Base-by-base conservation (phyloP, 441 rosid genomes). In the Populus tomentosa region DNA sequence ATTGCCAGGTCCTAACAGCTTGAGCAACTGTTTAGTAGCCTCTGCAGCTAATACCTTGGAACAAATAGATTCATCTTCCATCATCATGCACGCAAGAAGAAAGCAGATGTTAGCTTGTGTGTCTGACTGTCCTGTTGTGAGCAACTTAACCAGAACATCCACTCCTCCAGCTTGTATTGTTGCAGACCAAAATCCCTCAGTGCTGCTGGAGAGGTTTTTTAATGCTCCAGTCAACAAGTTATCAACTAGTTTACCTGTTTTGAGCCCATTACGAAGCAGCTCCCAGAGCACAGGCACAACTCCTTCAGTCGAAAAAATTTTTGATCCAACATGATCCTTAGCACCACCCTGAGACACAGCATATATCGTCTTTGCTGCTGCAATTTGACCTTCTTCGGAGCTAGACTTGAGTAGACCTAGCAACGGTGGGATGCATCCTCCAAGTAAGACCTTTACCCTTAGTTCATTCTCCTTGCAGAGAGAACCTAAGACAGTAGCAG, bases 341-440 rank as follows among this genome's bases (percentile, higher is more conserved):
- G 91, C 90, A 71, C 99, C 99, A 73, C 91, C 99, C 86, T 92
- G 98, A 81, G 99, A 97, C 81, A 97, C 99, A 65, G 99, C 97
- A 85, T 88, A 90, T 76, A 97, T 88, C 69, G 99, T 97, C 82
- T 97, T 95, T 72, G 99, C 99, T 65, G 99, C 93, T 40, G 99
- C 95, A 80, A 96, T 90, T 87, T 97, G 99, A 83, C 98, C 97
- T 77, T 95, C 99, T 56, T 90, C 89, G 67, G 99, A 97, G 87
- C 90, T 95, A 73, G 98, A 94, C 82, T 92, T 97, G 82, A 97
- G 99, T 77, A 97, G 98, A 79, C 98, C 98, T 82, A 97, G 98
- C 94, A 97, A 84, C 7, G 99, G 99, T 6, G 99, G 99, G 87
- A 97, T 97, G 90, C 99, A 97, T 77, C 99, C 99, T 70, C 99